Base-by-base conservation (phyloP, 2,329 filamentous ascomycete genomes). In the Xylariaceae sp. region DNA sequence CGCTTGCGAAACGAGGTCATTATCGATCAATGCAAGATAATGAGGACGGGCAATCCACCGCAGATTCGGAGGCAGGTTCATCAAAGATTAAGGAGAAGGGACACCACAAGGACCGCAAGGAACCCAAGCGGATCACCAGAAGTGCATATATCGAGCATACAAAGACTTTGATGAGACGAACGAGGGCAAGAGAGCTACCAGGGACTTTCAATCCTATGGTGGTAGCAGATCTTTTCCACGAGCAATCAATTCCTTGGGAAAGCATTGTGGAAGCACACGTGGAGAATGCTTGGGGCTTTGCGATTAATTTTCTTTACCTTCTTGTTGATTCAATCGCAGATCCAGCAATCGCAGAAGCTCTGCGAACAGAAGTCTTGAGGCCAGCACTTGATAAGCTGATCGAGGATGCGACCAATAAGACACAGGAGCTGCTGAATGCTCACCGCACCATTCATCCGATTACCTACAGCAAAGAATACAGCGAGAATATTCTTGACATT, bases 191-290 rank as follows among this genome's bases (percentile, higher is more conserved):
- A 5, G 85, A 88, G 60, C 66, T 88, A 0, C 80, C 81, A 0
- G 82, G 84, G 0, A 81, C 73, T 0, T 86, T 83, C 64, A 84
- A 84, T 53, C 78, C 83, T 0, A 63, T 82, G 48, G 69, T 87
- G 10, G 74, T 88, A 0, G 69, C 71, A 0, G 78, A 86, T 18
- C 63, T 89, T 0, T 88, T 88, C 61, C 69, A 69, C 17, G 75
- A 84, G 42, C 83, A 88, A 51, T 82, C 76, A 0, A 49, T 58
- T 6, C 77, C 75, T 0, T 88, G 83, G 85, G 64, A 73, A 40
- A 31, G 50, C 0, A 72, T 82, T 22, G 79, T 76, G 1, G 63
- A 69, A 6, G 73, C 78, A 38, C 68, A 85, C 19, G 16, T 77
- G 69, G 3, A 76, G 72, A n/a, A 75, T 56, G 31, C 80, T 0